These are phyloP conservation scores for Acanthamoeba rhysodes DNA, from an alignment of 208 protist species.

Conservation along the genomic window DNA sequence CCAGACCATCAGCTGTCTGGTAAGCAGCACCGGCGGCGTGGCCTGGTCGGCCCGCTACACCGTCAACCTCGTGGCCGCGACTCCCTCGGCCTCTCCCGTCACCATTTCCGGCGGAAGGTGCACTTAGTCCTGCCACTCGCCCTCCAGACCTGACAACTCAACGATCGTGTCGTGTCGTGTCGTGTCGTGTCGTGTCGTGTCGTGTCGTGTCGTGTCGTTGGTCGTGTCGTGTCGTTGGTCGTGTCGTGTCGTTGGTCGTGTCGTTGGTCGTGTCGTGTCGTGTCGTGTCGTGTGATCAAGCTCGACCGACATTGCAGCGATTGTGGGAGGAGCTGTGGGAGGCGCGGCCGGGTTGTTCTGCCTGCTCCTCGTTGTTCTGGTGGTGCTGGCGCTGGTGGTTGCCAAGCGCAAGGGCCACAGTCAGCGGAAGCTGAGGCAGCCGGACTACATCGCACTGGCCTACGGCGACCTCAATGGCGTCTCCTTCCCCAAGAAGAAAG, in stretches of 20 bases:
- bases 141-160: too few relatives aligned
- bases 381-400: background rate
- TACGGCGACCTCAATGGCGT: background rate
- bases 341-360: background rate
- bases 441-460: conserved; percentile 1
- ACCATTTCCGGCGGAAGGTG: background rate
- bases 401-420: background rate
- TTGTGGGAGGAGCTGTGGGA: background rate
- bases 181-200: too few relatives aligned
- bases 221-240: too few relatives aligned
- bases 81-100: background rate
- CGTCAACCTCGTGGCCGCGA: background rate
- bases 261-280: background rate
- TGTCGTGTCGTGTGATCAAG: background rate
- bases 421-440: background rate
- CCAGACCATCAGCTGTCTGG: background rate
- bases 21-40: background rate
- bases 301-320: background rate
- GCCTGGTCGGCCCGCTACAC: background rate
- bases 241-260: too few relatives aligned
- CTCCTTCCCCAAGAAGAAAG: background rate
- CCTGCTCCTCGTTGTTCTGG: background rate
- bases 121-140: too few relatives aligned
- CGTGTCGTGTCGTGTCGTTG: too few relatives aligned
- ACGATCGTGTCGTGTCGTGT: too few relatives aligned